These are phyloP conservation scores for Fragaria nilgerrensis DNA, from an alignment of 306 rosid genomes.

Conservation along the genomic window DNA sequence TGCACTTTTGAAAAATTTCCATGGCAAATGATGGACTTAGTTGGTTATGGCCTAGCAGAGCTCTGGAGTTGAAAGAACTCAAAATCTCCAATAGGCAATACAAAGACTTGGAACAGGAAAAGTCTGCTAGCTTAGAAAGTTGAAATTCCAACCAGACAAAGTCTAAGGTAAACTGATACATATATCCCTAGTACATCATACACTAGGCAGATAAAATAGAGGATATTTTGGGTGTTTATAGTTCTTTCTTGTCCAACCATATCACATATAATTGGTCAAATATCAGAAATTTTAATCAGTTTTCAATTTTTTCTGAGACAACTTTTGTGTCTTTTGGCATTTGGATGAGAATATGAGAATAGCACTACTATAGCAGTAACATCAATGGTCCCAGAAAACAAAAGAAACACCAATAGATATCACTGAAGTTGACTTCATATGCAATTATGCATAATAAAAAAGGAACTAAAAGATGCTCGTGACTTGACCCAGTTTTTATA, in stretches of 20 bases:
- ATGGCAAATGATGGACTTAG: conserved; percentile 7
- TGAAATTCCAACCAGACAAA: not conserved
- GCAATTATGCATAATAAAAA: not conserved
- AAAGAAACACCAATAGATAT: not conserved
- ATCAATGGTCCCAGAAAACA: not conserved
- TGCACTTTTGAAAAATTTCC: not conserved
- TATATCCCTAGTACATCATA: not conserved
- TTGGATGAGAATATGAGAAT: conserved; percentile 2
- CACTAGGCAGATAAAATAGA: not conserved
- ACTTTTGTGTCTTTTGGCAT: not conserved
- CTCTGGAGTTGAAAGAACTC: not conserved
- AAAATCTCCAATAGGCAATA: not conserved
- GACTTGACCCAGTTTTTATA: not conserved
- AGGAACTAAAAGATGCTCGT: not conserved
- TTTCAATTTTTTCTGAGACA: not conserved
- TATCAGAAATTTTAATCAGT: not conserved
- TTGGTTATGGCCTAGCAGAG: not conserved
- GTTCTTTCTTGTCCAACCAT: not conserved
- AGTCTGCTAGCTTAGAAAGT: not conserved
- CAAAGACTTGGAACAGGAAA: not conserved
- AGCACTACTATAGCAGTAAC: not conserved
- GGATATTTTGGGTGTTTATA: not conserved
- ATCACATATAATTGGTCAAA: not conserved
- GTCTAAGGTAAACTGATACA: not conserved
- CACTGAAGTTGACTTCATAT: not conserved